Evolutionary conservation across 768 basidiomycete species (phyloP), one percentile per base, ranked within the genome.

Genomic region (Mycena indigotica): DNA sequence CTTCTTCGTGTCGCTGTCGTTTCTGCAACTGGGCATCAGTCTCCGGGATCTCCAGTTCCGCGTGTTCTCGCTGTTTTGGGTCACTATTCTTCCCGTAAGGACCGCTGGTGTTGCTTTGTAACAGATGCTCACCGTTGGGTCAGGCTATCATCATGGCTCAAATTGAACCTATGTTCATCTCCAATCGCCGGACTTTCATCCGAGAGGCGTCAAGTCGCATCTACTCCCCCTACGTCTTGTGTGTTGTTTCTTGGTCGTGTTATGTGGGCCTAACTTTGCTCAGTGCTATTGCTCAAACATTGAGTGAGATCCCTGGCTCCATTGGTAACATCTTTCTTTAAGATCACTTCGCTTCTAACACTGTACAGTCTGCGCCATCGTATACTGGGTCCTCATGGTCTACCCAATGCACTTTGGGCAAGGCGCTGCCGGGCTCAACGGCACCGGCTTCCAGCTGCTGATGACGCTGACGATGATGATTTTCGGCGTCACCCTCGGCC

Each of bases 151-250:
- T 95, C 53, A 88, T 94, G 80, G 74, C 84, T 2, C 91, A 92
- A 67, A 84, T 91, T 45, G 88, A 92, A 71, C 93, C 93, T 1
- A 72, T 89, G 72, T 96, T 91, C 75, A 89, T 95, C 66, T 72
- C 84, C 69, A 87, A 88, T 58, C 75, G 92, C 70, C 61, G 77
- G 46, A 75, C 70, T 26, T 81, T 80, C 63, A 75, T 76, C 50
- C 65, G 75, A 65, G 92, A 94, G 73, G 80, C 89, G 0, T 89
- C 87, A 2, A 90, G 89, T 73, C 84, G 89, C 58, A 94, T 95
- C 66, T 95, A 95, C 72, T 89, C 87, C 0, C 87, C 91, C 0
- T 86, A 86, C 56, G 90, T 93, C 21, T 95, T 95, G 68, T 89
- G n/a, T 21, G 41, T 44, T 17, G 10, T 17, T 44, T 13, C 23